Evolutionary conservation across 2,329 filamentous ascomycete species (phyloP), one percentile per base, ranked within the genome.

Genomic region (Aspergillus udagawae): DNA sequence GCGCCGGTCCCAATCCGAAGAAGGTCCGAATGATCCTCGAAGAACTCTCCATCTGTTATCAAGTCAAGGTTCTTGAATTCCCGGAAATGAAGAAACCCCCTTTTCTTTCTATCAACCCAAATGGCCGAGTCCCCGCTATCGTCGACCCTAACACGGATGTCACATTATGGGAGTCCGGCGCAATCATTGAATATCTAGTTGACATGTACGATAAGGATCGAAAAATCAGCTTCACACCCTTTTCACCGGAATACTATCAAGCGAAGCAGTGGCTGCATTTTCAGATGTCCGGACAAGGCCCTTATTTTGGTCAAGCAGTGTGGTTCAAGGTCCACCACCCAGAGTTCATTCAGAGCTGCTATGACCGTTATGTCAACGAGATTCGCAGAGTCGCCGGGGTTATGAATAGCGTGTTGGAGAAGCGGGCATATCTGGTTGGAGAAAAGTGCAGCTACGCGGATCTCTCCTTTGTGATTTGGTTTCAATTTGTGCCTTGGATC

Each of bases 271-370:
- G 76, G 73, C 71, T 81, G 4, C 73, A 72, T 63, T 79, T 74
- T 65, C 78, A 81, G 65, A 67, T 68, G 42, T 72, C 72, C 2
- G 78, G 78, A 6, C 79, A 81, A 60, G 79, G 78, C 1, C 79
- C 79, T 0, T 81, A 81, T 62, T 81, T 73, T 57, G 80, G 80
- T 14, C 79, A 81, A 63, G 68, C 67, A 0, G 69, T 66, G 27
- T 81, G 77, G 78, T 80, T 78, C 66, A 64, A 47, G 7, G 25
- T 55, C 9, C 76, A 73, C 56, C 75, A 80, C n/a, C n/a, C n/a
- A n/a, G n/a, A n/a, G n/a, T n/a, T n/a, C n/a, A n/a, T n/a, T n/a
- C n/a, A n/a, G n/a, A n/a, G n/a, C n/a, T n/a, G n/a, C n/a, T n/a
- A n/a, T n/a, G n/a, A n/a, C n/a, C n/a, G n/a, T n/a, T n/a, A n/a